These are phyloP conservation scores for Vitis vinifera DNA, from an alignment of 164 flowering plant genomes.

Conservation along the genomic window ASM3070453v1 NC_081816.1:21596501-21597000, in stretches of 20 bases:
- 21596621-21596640: constrained; percentile 1
- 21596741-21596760: constrained; percentile 48
- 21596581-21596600: constrained; percentile 69
- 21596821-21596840: too few species aligned
- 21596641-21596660: neutral
- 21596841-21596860: too few species aligned
- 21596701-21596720: constrained; percentile 55
- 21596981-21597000: too few species aligned
- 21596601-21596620: constrained; percentile 19
- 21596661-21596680: constrained; percentile 69
- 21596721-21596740: constrained; percentile 99
- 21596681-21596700: constrained; percentile 52
- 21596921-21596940: too few species aligned
- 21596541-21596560: constrained; percentile 97
- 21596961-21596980: too few species aligned
- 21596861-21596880: too few species aligned
- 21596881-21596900: too few species aligned
- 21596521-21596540: constrained; percentile 78
- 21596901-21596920: too few species aligned
- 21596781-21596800: neutral
- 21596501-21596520: constrained; percentile 67
- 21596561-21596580: constrained; percentile 97
- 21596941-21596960: too few species aligned
- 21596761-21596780: neutral
- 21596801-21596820: neutral